Conservation (phyloP, 371 early-diverging fungal species). For the Rhizopus microsporus region DNA sequence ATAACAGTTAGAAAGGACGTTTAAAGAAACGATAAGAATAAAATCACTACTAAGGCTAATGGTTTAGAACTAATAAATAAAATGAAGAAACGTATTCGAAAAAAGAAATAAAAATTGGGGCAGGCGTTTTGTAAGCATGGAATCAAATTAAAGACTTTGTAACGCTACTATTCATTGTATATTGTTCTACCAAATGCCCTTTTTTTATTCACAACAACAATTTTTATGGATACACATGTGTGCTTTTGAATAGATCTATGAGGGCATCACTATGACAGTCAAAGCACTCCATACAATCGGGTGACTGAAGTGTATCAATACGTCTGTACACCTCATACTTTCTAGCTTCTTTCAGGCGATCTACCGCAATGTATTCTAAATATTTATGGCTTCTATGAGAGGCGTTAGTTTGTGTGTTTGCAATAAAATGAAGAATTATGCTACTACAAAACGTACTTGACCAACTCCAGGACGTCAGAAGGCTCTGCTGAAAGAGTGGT, state of each 20-base stretch:
- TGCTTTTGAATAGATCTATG: slow-evolving; percentile 12
- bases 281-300: slow-evolving; percentile 11
- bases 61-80: no score
- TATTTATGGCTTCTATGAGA: slow-evolving; percentile 8
- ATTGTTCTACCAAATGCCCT: slow-evolving; percentile 1
- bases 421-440: slow-evolving; percentile 9
- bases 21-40: no score
- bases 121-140: slow-evolving; percentile 1
- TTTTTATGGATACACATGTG: slow-evolving; percentile 3
- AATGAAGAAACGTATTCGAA: no score
- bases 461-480: background rate
- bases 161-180: slow-evolving; percentile 9
- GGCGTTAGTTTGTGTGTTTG: slow-evolving; percentile 4
- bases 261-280: slow-evolving; percentile 12
- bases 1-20: no score
- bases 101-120: no score
- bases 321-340: slow-evolving; percentile 13
- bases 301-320: slow-evolving; percentile 9
- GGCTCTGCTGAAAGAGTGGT: background rate
- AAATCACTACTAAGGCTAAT: no score
- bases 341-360: slow-evolving; percentile 7
- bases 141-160: slow-evolving; percentile 1
- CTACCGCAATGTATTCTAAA: slow-evolving; percentile 11
- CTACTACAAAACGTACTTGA: slow-evolving; percentile 8
- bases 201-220: background rate